Evolutionary conservation across 2,329 filamentous ascomycete species (phyloP), one percentile per base, ranked within the genome.

Genomic region (Grosmannia penicillata): DNA sequence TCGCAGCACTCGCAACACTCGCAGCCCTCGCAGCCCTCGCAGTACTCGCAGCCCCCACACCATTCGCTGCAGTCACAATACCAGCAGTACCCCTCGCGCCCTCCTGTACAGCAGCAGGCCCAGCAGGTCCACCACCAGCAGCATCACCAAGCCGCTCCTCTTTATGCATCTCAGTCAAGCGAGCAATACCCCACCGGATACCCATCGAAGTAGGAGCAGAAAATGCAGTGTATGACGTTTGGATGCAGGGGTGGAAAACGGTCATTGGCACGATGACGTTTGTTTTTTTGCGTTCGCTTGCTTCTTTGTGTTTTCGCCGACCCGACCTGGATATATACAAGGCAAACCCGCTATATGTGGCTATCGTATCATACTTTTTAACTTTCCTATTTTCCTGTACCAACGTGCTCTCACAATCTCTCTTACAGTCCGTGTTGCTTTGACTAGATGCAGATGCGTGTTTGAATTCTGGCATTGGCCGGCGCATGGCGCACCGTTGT

Each of bases 181-280:
- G 43, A 45, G 13, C 19, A 40, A 37, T 44, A 47, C 35, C 36
- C 43, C 17, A 33, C 53, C 38, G 55, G 56, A 36, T 59, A 57
- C 46, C 48, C 54, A 24, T 41, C 44, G 28, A 48, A 48, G 45
- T 49, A 43, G 49, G 43, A 10, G 23, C 23, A 18, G n/a, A 9
- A 26, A 26, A 24, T 6, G 23, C 21, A 18, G 32, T 25, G 23
- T 18, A 36, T 36, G 33, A 18, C 11, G 15, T 28, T 11, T 8
- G 27, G 14, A 28, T 36, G 38, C 28, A 37, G 18, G 25, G 28
- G 21, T 15, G 18, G 23, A 24, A 25, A 28, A 22, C 25, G 24
- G 14, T 17, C 4, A 27, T 31, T 14, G 17, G 27, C 18, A 18
- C 15, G 18, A 24, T 19, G 22, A 21, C 23, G 30, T 17, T 31